Percentiles rank a stretch among this genome's conserved stretches.
Conservation (phyloP, 345 rosid species). For the Eucalyptus pauciflora region DNA sequence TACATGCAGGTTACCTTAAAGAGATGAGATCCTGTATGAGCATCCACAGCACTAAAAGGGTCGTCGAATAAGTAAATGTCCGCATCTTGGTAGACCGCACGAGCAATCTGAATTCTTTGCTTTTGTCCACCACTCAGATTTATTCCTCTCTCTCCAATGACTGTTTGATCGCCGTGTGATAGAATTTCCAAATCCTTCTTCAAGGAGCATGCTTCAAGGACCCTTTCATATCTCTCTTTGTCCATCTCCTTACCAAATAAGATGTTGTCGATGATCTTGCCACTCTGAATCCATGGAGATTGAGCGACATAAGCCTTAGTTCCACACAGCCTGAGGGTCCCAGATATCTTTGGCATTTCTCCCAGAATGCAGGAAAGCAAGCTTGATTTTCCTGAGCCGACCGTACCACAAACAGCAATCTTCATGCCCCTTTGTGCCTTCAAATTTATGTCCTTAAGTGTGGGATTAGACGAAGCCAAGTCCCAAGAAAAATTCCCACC, state of each 20-base stretch:
- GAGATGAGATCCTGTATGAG: conserved; percentile 78
- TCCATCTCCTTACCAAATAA: conserved; percentile 77
- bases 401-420: conserved; percentile 71
- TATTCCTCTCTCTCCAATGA: conserved; percentile 88
- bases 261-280: conserved; percentile 72
- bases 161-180: conserved; percentile 67
- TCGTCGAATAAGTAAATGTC: conserved; percentile 83
- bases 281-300: conserved; percentile 89
- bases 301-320: conserved; percentile 72
- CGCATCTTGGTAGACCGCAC: conserved; percentile 78
- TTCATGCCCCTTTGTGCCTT: conserved; percentile 46
- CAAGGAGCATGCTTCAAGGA: conserved; percentile 66
- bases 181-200: conserved; percentile 65
- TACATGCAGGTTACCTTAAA: conserved; percentile 38
- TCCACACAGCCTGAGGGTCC: conserved; percentile 51
- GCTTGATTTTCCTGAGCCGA: conserved; percentile 80
- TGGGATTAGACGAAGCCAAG: conserved; percentile 19
- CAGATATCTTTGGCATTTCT: conserved; percentile 59
- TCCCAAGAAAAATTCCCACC: conserved; percentile 61
- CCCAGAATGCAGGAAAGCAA: conserved; percentile 62
- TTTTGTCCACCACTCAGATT: conserved; percentile 89
- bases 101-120: conserved; percentile 77
- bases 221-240: conserved; percentile 44
- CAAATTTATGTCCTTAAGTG: conserved; percentile 39
- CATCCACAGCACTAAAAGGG: conserved; percentile 92